phyloP scores from a whole-genome alignment of 2,329 filamentous ascomycete species.

The Cryoendolithus antarcticus region DNA sequence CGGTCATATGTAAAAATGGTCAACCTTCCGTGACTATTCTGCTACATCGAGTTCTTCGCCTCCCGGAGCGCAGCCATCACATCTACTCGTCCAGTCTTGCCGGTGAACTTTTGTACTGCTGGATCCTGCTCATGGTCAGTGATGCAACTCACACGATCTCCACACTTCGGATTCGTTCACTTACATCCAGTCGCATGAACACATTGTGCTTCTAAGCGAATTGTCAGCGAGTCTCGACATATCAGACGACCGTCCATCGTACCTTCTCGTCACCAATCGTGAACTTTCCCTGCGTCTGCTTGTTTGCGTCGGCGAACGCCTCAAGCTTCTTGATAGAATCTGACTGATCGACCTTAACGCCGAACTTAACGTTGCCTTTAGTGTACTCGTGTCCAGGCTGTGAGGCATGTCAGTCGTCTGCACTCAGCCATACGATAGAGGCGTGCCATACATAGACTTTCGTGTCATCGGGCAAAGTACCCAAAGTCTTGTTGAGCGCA shows the following conservation, averaged over 20 bases:
- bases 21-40: neutral
- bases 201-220: constrained; percentile 70
- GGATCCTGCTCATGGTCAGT: constrained; percentile 48
- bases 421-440: neutral
- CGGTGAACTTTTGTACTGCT: constrained; percentile 69
- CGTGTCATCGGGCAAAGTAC: constrained; percentile 73
- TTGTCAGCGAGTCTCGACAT: constrained; percentile 1
- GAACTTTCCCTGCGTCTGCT: constrained; percentile 87
- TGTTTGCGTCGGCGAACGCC: constrained; percentile 63
- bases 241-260: too few relatives aligned
- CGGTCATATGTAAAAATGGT: too few relatives aligned
- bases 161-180: too few relatives aligned
- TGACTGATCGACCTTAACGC: constrained; percentile 59
- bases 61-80: constrained; percentile 80
- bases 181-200: constrained; percentile 79
- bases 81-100: constrained; percentile 64
- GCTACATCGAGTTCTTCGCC: constrained; percentile 60
- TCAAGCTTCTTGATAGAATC: constrained; percentile 66
- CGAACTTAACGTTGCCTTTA: constrained; percentile 90
- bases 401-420: neutral
- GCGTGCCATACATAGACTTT: constrained; percentile 62
- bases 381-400: constrained; percentile 96
- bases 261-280: constrained; percentile 97
- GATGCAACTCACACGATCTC: too few relatives aligned
- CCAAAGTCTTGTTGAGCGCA: constrained; percentile 77